Percentiles rank a stretch among this genome's conserved stretches.
These are phyloP conservation scores for sorghum (Sorghum bicolor) DNA, from an alignment of 176 grass and related monocot genomes.

Conservation along the genomic window DNA sequence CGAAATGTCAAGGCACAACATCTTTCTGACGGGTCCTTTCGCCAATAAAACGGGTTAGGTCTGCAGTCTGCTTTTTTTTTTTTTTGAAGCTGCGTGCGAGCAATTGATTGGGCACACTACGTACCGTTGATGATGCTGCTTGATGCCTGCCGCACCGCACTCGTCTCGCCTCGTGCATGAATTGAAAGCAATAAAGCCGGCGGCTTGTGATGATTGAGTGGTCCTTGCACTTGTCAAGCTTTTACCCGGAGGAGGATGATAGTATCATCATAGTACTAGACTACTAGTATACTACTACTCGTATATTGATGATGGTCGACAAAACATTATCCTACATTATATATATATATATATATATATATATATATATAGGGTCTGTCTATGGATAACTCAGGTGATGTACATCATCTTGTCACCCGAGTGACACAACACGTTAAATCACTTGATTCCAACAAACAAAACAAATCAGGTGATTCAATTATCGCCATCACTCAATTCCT, in stretches of 20 bases:
- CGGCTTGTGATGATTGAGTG: neutral
- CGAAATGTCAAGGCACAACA: neutral
- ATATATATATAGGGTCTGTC: too few species aligned
- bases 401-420: too few species aligned
- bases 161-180: neutral
- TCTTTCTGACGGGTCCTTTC: neutral
- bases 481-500: too few species aligned
- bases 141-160: slow-evolving; percentile 4
- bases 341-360: too few species aligned
- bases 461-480: too few species aligned
- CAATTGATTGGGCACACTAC: slow-evolving; percentile 7
- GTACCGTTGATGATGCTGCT: neutral
- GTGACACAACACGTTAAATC: too few species aligned
- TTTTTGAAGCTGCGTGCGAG: neutral
- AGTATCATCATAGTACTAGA: too few species aligned
- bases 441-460: too few species aligned
- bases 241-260: neutral
- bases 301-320: neutral
- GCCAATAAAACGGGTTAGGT: slow-evolving; percentile 2
- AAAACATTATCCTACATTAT: neutral
- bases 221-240: neutral
- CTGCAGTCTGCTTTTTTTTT: slow-evolving; percentile 15
- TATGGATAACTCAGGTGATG: too few species aligned
- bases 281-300: too few species aligned
- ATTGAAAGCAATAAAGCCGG: slow-evolving; percentile 5